phyloP scores from a whole-genome alignment of 2,329 filamentous ascomycete genomes.

The Didymella pomorum region DNA sequence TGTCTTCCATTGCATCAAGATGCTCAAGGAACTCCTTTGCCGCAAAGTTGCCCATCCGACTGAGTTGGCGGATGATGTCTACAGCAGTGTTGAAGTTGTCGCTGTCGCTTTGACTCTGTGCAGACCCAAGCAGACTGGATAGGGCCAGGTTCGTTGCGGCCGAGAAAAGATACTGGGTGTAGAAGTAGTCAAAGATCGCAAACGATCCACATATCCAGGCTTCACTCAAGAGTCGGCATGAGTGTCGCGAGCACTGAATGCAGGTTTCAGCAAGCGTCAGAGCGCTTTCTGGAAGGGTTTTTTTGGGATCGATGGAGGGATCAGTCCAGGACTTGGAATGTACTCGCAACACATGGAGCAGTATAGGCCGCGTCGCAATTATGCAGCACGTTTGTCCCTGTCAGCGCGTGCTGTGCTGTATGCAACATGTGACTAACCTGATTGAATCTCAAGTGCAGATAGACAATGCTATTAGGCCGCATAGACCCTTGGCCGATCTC shows the following conservation, averaged over 20 bases:
- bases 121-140: background rate
- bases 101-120: background rate
- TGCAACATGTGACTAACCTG: background rate
- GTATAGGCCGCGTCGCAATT: background rate
- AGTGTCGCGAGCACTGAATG: background rate
- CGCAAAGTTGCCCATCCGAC: background rate
- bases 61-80: background rate
- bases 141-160: background rate
- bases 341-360: background rate
- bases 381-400: background rate
- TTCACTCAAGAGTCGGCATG: conserved; percentile 48
- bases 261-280: background rate
- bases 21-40: background rate
- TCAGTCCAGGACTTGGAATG: background rate
- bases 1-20: background rate
- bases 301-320: background rate
- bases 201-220: conserved; percentile 60
- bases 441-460: background rate
- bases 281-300: background rate
- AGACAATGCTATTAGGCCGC: background rate
- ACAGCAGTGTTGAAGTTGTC: background rate
- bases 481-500: background rate
- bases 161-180: background rate
- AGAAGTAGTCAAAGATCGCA: conserved; percentile 58
- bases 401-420: background rate